Percentiles rank a stretch among this genome's conserved stretches.
These are phyloP conservation scores for Penicillium antarcticum DNA, from an alignment of 495 filamentous ascomycete species.

Conservation along the genomic window DNA sequence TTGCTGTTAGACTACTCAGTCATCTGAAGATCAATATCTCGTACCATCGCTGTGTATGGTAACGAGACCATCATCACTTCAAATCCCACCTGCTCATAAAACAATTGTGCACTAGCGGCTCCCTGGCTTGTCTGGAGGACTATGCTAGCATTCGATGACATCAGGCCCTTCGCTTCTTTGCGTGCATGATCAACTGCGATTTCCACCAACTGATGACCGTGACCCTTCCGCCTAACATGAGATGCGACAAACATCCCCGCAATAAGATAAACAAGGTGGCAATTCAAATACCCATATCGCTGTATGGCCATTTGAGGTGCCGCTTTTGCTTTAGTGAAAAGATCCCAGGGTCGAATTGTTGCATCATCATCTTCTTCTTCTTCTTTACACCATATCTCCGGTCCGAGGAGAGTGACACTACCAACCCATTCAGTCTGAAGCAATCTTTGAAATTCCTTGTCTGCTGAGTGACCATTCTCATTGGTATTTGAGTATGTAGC, in stretches of 20 bases:
- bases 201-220: slow-evolving; percentile 38
- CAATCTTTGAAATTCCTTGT: slow-evolving; percentile 8
- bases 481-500: neutral
- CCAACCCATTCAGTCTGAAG: slow-evolving; percentile 24
- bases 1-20: too few species aligned
- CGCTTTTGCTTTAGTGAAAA: slow-evolving; percentile 8
- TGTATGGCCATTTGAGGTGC: slow-evolving; percentile 4
- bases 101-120: slow-evolving; percentile 23
- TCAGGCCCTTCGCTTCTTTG: slow-evolving; percentile 18
- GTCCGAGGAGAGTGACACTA: slow-evolving; percentile 25
- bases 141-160: slow-evolving; percentile 14
- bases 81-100: slow-evolving; percentile 50
- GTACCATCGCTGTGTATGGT: neutral
- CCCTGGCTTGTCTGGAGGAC: slow-evolving; percentile 34
- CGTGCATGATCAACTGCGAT: slow-evolving; percentile 25
- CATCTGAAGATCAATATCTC: too few species aligned
- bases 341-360: slow-evolving; percentile 3
- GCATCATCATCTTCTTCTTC: slow-evolving; percentile 16
- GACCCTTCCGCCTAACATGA: slow-evolving; percentile 36
- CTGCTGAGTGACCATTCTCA: neutral
- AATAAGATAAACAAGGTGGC: slow-evolving; percentile 17
- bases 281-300: slow-evolving; percentile 18
- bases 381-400: slow-evolving; percentile 8
- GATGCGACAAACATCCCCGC: slow-evolving; percentile 46
- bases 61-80: neutral